Evolutionary conservation across 2,329 filamentous ascomycete species (phyloP).

Genomic region (Alternaria brassicae): DNA sequence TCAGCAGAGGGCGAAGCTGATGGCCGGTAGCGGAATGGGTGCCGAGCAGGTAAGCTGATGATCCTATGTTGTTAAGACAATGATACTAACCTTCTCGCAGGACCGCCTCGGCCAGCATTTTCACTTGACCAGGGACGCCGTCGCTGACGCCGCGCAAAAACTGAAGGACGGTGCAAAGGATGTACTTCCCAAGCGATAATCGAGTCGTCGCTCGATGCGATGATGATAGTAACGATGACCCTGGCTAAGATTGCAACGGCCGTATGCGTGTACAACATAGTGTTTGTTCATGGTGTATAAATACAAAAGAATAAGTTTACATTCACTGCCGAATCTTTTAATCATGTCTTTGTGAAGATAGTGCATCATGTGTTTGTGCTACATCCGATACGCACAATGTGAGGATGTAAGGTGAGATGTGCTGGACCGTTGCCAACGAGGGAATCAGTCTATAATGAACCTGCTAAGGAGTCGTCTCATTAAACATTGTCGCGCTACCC

Average conservation of each 20-base stretch:
- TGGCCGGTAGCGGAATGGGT: constrained; percentile 41
- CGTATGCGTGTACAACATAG: constrained; percentile 10
- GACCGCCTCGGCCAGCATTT: constrained; percentile 44
- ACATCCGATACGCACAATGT: background rate
- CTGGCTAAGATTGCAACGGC: background rate
- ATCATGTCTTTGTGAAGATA: rapidly evolving
- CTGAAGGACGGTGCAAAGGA: constrained; percentile 38
- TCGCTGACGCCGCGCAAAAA: constrained; percentile 36
- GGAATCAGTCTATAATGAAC: background rate
- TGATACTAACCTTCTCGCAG: constrained; percentile 23
- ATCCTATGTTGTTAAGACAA: background rate
- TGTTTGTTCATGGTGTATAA: background rate
- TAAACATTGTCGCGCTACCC: too few species aligned
- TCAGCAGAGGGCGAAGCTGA: constrained; percentile 35
- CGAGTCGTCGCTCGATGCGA: background rate
- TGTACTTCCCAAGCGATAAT: constrained; percentile 27
- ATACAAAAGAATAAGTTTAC: background rate
- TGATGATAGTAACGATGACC: background rate
- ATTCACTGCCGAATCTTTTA: rapidly evolving
- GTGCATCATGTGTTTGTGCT: background rate
- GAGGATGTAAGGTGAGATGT: too few species aligned
- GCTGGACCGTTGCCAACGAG: background rate
- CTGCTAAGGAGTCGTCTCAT: too few species aligned
- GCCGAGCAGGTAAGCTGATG: constrained; percentile 43
- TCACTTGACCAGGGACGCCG: constrained; percentile 25